phyloP scores from a whole-genome alignment of 805 yeast genomes.

The Diddensiella transvaalensis region DNA sequence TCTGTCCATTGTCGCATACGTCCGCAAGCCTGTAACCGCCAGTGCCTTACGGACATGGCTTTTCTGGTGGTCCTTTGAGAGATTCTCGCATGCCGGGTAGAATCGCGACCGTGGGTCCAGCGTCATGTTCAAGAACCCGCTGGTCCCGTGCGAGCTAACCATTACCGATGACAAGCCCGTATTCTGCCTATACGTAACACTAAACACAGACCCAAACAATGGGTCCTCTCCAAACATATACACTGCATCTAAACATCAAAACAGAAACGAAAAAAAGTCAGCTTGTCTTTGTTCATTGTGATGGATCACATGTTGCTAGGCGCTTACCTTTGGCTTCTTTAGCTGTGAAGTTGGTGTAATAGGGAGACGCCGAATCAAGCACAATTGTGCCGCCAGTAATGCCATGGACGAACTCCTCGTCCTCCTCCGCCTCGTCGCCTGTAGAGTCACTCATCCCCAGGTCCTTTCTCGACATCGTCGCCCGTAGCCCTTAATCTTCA shows the following conservation, averaged over 20 bases:
- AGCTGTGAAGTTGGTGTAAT: slow-evolving; percentile 27
- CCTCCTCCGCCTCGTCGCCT: no score
- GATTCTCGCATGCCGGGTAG: slow-evolving; percentile 74
- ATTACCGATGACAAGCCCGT: slow-evolving; percentile 30
- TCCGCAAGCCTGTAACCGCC: slow-evolving; percentile 68
- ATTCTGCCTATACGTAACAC: slow-evolving; percentile 31
- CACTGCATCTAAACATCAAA: slow-evolving; percentile 34
- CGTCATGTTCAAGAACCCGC: slow-evolving; percentile 55
- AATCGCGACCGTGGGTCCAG: slow-evolving; percentile 60
- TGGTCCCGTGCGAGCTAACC: slow-evolving; percentile 53
- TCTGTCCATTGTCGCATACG: slow-evolving; percentile 55
- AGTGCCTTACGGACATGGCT: slow-evolving; percentile 68
- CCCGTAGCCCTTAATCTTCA: no score
- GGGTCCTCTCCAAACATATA: slow-evolving; percentile 36
- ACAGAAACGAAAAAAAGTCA: background rate
- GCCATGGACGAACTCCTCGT: no score
- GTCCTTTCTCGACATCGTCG: no score
- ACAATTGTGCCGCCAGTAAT: no score
- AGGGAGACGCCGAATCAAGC: slow-evolving; percentile 35
- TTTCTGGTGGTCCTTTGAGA: slow-evolving; percentile 44
- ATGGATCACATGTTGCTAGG: no score
- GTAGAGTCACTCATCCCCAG: no score
- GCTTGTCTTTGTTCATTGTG: no score
- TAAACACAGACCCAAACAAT: slow-evolving; percentile 34
- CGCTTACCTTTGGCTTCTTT: slow-evolving; percentile 21